A percentile compares a stretch with the other conserved stretches of the same genome.
These are phyloP conservation scores for Erythrophleum ivorense DNA, from an alignment of 331 rosid species.

Conservation along the genomic window DNA sequence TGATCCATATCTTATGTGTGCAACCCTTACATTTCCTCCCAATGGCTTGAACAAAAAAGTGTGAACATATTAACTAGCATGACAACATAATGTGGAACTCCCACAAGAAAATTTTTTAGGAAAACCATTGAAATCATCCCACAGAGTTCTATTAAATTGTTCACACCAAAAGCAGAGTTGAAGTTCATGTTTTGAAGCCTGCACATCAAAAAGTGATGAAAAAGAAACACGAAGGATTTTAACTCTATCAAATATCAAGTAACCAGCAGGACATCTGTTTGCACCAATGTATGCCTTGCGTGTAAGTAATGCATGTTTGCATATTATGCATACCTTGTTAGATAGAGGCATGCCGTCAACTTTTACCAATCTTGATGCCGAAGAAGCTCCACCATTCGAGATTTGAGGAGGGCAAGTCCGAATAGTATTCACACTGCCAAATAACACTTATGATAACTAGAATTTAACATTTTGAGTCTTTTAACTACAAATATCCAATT, in stretches of 20 bases:
- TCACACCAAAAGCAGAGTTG: conserved; percentile 15
- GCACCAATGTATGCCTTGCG: neutral
- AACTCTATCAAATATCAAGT: neutral
- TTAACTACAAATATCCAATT: conserved; percentile 3
- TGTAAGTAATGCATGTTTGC: neutral
- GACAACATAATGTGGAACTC: neutral
- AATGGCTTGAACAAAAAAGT: conserved; percentile 16
- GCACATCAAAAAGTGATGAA: conserved; percentile 10
- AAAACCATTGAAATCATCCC: neutral
- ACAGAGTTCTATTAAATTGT: conserved; percentile 14
- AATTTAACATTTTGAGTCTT: conserved; percentile 23
- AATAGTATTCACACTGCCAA: conserved; percentile 87
- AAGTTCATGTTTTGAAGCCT: conserved; percentile 18
- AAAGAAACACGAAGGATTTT: conserved; percentile 25
- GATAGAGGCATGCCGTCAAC: conserved; percentile 71
- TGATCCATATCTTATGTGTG: conserved; percentile 1
- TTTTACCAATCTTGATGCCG: conserved; percentile 78
- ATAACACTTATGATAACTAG: conserved; percentile 34
- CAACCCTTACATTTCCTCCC: neutral
- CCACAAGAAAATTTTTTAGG: neutral
- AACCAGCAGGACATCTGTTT: conserved; percentile 23
- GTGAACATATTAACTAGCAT: conserved; percentile 10
- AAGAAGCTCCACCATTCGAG: conserved; percentile 69
- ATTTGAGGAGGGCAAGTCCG: conserved; percentile 96
- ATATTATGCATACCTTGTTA: conserved; percentile 70